A percentile compares a stretch with the other conserved stretches of the same genome.
Conservation (phyloP, 768 basidiomycete genomes). For the Cubamyces lactineus region DNA sequence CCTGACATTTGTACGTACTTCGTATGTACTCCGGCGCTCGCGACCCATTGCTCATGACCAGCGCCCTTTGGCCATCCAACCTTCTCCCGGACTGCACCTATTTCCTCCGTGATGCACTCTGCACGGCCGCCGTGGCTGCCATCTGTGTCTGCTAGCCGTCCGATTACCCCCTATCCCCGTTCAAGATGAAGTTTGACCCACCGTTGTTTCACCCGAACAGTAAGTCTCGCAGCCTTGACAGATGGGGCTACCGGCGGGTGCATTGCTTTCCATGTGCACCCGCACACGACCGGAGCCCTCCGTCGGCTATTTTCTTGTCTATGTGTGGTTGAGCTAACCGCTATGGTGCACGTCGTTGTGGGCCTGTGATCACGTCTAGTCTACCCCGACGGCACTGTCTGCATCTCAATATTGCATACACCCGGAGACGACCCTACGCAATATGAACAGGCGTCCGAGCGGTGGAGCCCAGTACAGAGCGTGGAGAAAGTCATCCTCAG, state of each 20-base stretch:
- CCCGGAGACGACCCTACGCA: constrained; percentile 91
- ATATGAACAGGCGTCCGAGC: constrained; percentile 94
- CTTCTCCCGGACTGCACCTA: not conserved
- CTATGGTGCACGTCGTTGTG: not conserved
- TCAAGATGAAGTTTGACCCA: constrained; percentile 99
- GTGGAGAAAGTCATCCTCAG: constrained; percentile 96
- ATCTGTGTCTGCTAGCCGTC: constrained; percentile 55
- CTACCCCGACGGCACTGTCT: constrained; percentile 95
- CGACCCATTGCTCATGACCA: constrained; percentile 11
- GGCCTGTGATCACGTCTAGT: constrained; percentile 49
- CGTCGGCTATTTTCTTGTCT: not conserved
- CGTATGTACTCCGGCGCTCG: constrained; percentile 19
- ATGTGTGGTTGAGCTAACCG: not conserved
- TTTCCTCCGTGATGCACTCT: not conserved
- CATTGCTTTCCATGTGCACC: not conserved
- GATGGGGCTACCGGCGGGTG: not conserved
- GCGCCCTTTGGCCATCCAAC: not conserved
- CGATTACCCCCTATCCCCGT: constrained; percentile 97
- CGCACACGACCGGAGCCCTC: not conserved
- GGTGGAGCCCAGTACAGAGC: constrained; percentile 99
- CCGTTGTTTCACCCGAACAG: constrained; percentile 98
- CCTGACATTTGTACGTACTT: constrained; percentile 80
- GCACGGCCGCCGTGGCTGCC: constrained; percentile 13
- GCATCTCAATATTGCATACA: constrained; percentile 96
- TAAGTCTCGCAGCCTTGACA: constrained; percentile 43